A percentile compares a stretch with the other conserved stretches of the same genome.
Evolutionary conservation across 139 green algal species (phyloP).

Genomic region (Eudorina sp.): DNA sequence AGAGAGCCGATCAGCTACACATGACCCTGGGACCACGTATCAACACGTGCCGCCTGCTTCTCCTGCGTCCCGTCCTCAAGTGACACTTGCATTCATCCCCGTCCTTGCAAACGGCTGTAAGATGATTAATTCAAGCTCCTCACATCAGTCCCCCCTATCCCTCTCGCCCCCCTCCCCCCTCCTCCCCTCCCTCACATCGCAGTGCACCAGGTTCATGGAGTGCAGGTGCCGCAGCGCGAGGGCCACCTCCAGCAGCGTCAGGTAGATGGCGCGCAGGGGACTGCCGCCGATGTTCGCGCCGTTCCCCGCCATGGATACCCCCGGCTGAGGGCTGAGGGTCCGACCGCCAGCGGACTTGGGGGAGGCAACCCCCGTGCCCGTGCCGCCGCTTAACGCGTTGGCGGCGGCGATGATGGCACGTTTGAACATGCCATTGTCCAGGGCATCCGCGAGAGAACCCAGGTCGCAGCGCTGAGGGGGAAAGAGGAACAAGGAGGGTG

Average conservation of each 20-base stretch:
- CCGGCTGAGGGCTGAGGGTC: not conserved
- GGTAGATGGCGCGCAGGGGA: conserved; percentile 25
- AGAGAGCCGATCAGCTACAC: too few relatives aligned
- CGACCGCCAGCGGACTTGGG: too few relatives aligned
- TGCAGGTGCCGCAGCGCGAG: conserved; percentile 36
- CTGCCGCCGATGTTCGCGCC: not conserved
- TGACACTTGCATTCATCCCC: too few relatives aligned
- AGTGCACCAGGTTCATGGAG: conserved; percentile 34
- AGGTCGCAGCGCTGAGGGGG: conserved; percentile 32
- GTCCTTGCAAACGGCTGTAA: too few relatives aligned
- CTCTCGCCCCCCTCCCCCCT: not conserved
- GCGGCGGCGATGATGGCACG: conserved; percentile 25
- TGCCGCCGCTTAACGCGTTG: too few relatives aligned
- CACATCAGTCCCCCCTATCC: too few relatives aligned
- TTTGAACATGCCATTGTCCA: conserved; percentile 27
- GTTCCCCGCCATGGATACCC: too few relatives aligned
- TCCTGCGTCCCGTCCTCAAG: too few relatives aligned
- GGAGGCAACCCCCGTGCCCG: too few relatives aligned
- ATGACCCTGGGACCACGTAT: too few relatives aligned
- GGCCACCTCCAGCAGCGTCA: conserved; percentile 30
- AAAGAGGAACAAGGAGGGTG: not conserved
- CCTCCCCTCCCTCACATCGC: conserved; percentile 8
- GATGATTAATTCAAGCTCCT: too few relatives aligned
- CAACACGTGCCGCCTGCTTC: too few relatives aligned
- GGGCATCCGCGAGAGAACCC: conserved; percentile 23